Base-by-base conservation (phyloP, 2,329 filamentous ascomycete genomes). In the Aspergillus sp. region DNA sequence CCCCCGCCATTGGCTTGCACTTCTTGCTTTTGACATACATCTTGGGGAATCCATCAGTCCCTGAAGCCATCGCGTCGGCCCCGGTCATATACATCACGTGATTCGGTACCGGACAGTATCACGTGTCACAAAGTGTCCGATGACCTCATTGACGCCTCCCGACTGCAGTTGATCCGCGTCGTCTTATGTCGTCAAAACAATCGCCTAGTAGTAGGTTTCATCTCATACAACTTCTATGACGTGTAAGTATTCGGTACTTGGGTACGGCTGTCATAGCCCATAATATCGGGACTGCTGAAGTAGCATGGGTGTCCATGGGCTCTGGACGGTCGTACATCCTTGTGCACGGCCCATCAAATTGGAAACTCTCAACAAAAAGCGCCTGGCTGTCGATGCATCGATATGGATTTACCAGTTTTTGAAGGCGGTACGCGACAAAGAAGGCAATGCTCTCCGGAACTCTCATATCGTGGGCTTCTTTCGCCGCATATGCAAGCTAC, bases 321-420 rank as follows among this genome's bases (percentile, higher is more conserved):
- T 99, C 66, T 99, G 95, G 95, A 94, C 91, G 64, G 92, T 99
- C 55, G 83, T 98, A 66, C 91, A 96, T 78, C 95, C 95, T 49
- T 97, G 92, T 74, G 95, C 95, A 51, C 90, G 95, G 39, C 96
- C 95, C 19, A 96, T 96, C 64, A 97, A 96, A 77, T 89, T 99
- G 69, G 93, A 96, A 70, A 96, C 94, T 13, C 87, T 99, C 62
- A 98, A 98, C 76, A 91, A 90, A 68, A 97, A 96, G 79, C 92
- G 95, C 15, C 89, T 99, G 53, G 96, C 95, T 50, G 92, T 99
- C 67, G 95, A 99, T 79, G 95, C 96, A 60, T 97, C 93, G 11
- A 99, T 99, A 74, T 99, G 95, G 95, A 98, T 99, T 70, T 99
- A 99, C 82, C 95, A 99, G 74, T 99, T 99, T 72, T 87, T 99